Evolutionary conservation across 352 stramenopile species (phyloP), one percentile per base, ranked within the genome.

Genomic region (Globisporangium solare): DNA sequence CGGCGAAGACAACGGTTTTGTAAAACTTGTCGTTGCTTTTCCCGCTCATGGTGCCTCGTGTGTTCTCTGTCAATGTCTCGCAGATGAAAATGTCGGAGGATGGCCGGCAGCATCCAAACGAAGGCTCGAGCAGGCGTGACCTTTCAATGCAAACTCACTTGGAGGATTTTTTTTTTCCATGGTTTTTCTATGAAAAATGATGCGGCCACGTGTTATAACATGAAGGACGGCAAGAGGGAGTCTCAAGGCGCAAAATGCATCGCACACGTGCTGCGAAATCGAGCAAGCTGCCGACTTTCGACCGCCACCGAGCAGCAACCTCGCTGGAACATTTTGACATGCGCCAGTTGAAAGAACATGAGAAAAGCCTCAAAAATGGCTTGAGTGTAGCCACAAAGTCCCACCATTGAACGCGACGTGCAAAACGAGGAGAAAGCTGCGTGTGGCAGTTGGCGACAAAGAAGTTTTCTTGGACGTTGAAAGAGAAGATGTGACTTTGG

Each of bases 1-100:
- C 92, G 3, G 92, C 92, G 57, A 96, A 98, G 31, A 98, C 90
- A 58, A 96, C 88, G 21, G 79, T 95, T 79, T 96, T 93, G 72
- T 92, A 83, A 71, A 92, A 92, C 68, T 88, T 92, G 66, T 92
- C 82, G 56, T 68, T 83, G 71, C 67, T 85, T 63, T 92, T 92
- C 55, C 77, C 63, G 55, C 64, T 68, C 73, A 83, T 83, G 10
- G 15, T 55, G 27, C 20, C 7, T 21, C 6, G 32, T 51, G n/a
- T 22, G 37, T 14, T 20, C 20, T 24, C 12, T 15, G 46, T 51
- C 1, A 1, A 35, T 35, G 27, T 27, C 24, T 27, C 24, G 24
- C 27, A 35, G 27, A 35, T 35, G 27, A 35, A 35, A 10, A 35
- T 35, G 27, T 10, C 27, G 7, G 27, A 35, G 27, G 10, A 11